phyloP scores from a whole-genome alignment of 139 green algal genomes.

The Tetraselmis striata region DNA sequence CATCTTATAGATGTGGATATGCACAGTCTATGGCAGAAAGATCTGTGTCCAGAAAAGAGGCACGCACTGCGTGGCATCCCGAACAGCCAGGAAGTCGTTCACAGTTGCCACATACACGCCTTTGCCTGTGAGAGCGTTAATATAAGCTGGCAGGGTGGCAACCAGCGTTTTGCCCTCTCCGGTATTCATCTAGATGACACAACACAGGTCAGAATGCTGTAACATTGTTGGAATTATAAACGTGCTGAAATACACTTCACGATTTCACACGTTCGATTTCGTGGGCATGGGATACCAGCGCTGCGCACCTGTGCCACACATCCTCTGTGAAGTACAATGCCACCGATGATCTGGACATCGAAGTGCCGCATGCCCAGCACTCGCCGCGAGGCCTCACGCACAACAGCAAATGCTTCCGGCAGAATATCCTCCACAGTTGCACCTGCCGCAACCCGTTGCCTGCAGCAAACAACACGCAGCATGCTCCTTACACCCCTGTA shows the following conservation, averaged over 20 bases:
- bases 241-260: not conserved
- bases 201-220: not conserved
- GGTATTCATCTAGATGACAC: not conserved
- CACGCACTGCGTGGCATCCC: not conserved
- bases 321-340: not conserved
- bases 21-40: not conserved
- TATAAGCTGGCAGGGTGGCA: conserved; percentile 61
- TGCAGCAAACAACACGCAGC: not conserved
- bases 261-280: no score
- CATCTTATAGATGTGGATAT: not conserved
- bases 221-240: not conserved
- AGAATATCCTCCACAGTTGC: conserved; percentile 57
- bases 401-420: conserved; percentile 84
- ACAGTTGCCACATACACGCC: conserved; percentile 83
- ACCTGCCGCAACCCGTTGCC: conserved; percentile 20
- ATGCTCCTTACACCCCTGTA: no score
- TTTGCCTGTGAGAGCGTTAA: conserved; percentile 50
- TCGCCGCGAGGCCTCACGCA: conserved; percentile 74
- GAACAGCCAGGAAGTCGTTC: not conserved
- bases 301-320: not conserved
- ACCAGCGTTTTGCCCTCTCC: conserved; percentile 95
- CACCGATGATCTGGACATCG: conserved; percentile 69
- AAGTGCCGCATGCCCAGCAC: conserved; percentile 89
- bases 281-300: no score
- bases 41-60: not conserved